These are phyloP conservation scores for Gremmenia infestans DNA, from an alignment of 2,329 filamentous ascomycete species.

Conservation along the genomic window DNA sequence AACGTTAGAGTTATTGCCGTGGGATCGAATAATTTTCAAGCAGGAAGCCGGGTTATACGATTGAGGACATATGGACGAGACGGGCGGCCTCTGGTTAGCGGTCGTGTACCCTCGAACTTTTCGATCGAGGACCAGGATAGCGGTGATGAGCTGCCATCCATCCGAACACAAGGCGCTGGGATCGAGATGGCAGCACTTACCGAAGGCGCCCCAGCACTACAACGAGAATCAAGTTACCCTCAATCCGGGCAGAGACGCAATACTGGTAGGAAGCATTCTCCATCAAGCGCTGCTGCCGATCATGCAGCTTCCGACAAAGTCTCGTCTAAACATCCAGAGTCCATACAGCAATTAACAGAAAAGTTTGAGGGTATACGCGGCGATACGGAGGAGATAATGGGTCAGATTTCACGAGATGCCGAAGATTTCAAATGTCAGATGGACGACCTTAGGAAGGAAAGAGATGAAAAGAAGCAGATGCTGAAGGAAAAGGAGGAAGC, in stretches of 20 bases:
- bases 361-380: constrained; percentile 73
- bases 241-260: constrained; percentile 53
- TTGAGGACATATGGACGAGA: constrained; percentile 69
- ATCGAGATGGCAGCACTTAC: constrained; percentile 59
- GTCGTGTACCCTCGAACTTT: constrained; percentile 52
- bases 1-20: constrained; percentile 90
- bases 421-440: constrained; percentile 63
- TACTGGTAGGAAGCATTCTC: constrained; percentile 69
- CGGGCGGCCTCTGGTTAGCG: constrained; percentile 56
- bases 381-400: constrained; percentile 76
- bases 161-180: constrained; percentile 44
- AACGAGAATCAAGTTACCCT: constrained; percentile 60
- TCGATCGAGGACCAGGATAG: constrained; percentile 49
- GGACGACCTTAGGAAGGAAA: constrained; percentile 67
- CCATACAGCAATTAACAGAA: constrained; percentile 73
- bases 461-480: constrained; percentile 70
- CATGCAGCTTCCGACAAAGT: constrained; percentile 34
- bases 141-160: constrained; percentile 39
- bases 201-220: constrained; percentile 54
- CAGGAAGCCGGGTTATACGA: constrained; percentile 78
- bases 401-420: constrained; percentile 66
- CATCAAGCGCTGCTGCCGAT: constrained; percentile 48
- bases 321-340: constrained; percentile 51
- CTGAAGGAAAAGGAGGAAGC: constrained; percentile 88
- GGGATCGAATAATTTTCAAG: constrained; percentile 87